Conservation (phyloP, 441 rosid genomes). For the Adansonia gregorii region DNA sequence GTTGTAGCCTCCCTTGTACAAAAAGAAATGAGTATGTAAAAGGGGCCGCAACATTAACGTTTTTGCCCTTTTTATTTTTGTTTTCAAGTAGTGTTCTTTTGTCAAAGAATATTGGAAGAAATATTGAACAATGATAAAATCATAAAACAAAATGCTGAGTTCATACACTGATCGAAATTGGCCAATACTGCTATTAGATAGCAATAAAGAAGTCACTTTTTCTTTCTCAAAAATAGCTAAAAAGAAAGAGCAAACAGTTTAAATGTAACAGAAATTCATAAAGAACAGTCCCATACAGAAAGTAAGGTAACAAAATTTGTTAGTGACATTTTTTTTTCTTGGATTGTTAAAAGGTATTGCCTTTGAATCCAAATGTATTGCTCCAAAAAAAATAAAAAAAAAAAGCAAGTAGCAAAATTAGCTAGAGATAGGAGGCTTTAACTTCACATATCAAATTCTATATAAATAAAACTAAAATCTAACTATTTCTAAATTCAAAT, state of each 20-base stretch:
- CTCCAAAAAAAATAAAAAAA: neutral
- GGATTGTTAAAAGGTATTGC: neutral
- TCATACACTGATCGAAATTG: neutral
- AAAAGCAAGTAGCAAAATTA: conserved; percentile 12
- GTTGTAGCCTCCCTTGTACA: neutral
- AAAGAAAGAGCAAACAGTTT: neutral
- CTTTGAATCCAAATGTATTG: neutral
- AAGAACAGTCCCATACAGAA: neutral
- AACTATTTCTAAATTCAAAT: conserved; percentile 15
- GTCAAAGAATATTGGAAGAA: neutral
- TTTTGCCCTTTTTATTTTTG: neutral
- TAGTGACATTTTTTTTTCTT: neutral
- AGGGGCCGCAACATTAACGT: neutral
- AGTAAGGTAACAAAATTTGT: neutral
- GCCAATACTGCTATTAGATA: neutral
- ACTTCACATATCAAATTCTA: neutral
- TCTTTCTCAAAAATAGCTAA: neutral
- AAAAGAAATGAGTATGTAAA: neutral
- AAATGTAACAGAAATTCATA: neutral
- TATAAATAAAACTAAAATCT: neutral
- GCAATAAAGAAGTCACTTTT: neutral
- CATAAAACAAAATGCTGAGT: conserved; percentile 3
- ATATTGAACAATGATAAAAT: neutral
- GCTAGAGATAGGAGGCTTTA: neutral
- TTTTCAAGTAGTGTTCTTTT: neutral